Conservation (phyloP, 2,329 filamentous ascomycete genomes). For the Blastomyces percursus region DNA sequence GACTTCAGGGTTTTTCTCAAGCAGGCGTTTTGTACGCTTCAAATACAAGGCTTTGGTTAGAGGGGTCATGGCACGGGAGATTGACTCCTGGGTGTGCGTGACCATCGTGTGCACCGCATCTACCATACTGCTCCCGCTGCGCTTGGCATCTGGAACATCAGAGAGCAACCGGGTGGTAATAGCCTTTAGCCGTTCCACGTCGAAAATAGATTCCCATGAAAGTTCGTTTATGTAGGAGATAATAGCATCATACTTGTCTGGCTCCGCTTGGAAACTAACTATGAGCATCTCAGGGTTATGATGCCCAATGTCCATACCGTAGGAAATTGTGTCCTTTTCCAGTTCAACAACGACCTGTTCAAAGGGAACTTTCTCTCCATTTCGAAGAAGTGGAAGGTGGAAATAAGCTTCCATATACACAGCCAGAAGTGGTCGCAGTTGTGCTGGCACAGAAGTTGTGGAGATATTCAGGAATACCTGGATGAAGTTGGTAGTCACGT, state of each 20-base stretch:
- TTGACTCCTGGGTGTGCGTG: constrained; percentile 65
- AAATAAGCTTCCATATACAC: constrained; percentile 91
- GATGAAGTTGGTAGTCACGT: constrained; percentile 87
- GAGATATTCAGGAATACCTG: constrained; percentile 72
- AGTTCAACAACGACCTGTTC: constrained; percentile 86
- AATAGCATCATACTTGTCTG: constrained; percentile 71
- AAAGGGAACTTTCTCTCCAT: constrained; percentile 69
- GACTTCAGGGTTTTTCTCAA: constrained; percentile 62
- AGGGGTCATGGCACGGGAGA: constrained; percentile 65
- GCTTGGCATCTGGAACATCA: constrained; percentile 85
- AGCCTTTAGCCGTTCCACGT: constrained; percentile 53
- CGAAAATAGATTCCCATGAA: constrained; percentile 82
- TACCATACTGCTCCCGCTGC: constrained; percentile 59
- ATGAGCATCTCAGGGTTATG: constrained; percentile 65
- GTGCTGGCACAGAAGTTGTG: constrained; percentile 63
- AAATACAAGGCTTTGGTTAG: constrained; percentile 82
- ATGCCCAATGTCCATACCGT: constrained; percentile 58
- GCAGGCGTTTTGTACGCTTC: constrained; percentile 68
- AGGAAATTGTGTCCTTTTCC: constrained; percentile 82
- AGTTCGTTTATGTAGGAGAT: constrained; percentile 77
- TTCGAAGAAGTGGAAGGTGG: constrained; percentile 69
- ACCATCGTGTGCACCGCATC: constrained; percentile 59
- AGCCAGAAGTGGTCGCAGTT: constrained; percentile 71
- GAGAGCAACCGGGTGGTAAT: constrained; percentile 71
- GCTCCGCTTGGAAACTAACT: constrained; percentile 75